Conservation (phyloP, 805 yeast genomes). For the Tetrapisispora pingtungensis region DNA sequence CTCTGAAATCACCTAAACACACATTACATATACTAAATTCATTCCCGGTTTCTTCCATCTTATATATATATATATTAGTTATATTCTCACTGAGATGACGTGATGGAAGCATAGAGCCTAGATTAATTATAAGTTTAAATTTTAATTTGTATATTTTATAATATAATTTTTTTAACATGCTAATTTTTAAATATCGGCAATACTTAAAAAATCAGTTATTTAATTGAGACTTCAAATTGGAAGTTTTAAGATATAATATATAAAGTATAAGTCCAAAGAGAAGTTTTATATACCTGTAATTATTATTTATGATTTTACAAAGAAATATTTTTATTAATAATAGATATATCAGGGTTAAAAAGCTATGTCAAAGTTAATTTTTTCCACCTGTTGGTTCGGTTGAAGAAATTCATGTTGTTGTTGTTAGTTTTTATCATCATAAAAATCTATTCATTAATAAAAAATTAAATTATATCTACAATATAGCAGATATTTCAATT, state of each 20-base stretch:
- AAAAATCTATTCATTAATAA: conserved; percentile 4
- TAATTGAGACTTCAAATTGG: no score
- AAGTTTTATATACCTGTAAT: no score
- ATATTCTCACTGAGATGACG: no score
- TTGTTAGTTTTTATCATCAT: conserved; percentile 36
- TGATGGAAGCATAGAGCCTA: no score
- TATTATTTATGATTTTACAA: no score
- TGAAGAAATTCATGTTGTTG: conserved; percentile 60
- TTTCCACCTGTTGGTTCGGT: conserved; percentile 52
- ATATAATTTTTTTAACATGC: no score
- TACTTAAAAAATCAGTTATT: no score
- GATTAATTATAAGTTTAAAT: no score
- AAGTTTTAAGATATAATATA: no score
- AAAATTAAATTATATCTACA: not conserved
- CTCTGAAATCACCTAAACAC: conserved; percentile 48
- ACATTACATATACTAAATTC: conserved; percentile 42
- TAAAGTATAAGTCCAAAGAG: no score
- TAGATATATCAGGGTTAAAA: conserved; percentile 52
- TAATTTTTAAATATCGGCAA: no score
- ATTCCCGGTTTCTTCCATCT: not conserved
- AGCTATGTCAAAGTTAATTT: conserved; percentile 46
- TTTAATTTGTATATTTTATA: no score
- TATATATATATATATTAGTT: not conserved
- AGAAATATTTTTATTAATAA: not conserved
- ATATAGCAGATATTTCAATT: not conserved